These are phyloP conservation scores for Aspergillus pseudotamarii DNA, from an alignment of 2,329 filamentous ascomycete genomes.

Conservation along the genomic window DNA sequence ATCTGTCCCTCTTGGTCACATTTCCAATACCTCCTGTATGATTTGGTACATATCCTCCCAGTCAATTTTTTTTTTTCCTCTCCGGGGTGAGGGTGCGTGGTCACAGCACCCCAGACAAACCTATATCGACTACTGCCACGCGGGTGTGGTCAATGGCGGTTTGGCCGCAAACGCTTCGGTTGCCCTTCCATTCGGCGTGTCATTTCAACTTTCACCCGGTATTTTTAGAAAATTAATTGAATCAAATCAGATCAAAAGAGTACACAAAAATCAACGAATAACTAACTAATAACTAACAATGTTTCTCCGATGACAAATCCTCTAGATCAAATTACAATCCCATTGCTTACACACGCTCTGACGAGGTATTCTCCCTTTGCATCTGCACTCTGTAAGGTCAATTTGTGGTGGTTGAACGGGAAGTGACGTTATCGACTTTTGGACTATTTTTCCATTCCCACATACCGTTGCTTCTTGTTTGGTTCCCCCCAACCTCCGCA, in stretches of 20 bases:
- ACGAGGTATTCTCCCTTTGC: no score
- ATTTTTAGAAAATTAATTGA: background rate
- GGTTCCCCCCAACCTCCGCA: constrained; percentile 3
- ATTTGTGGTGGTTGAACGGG: background rate
- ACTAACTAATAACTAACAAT: no score
- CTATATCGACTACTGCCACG: background rate
- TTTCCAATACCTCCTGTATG: background rate
- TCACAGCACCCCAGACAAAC: background rate
- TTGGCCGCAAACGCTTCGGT: constrained; percentile 3
- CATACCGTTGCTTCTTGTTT: background rate
- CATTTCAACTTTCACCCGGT: background rate
- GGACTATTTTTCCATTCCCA: background rate
- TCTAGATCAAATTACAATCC: background rate
- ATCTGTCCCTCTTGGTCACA: background rate
- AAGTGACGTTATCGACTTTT: constrained; percentile 1
- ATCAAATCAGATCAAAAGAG: no score
- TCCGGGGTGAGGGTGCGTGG: background rate
- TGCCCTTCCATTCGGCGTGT: background rate
- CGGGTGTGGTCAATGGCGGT: background rate
- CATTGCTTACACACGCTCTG: background rate
- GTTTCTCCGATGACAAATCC: constrained; percentile 8
- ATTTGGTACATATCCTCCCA: background rate
- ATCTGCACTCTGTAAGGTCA: constrained; percentile 1
- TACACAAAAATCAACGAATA: no score
- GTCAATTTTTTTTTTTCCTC: background rate